phyloP scores from a whole-genome alignment of 352 stramenopile genomes.

The Globisporangium viniferum region DNA sequence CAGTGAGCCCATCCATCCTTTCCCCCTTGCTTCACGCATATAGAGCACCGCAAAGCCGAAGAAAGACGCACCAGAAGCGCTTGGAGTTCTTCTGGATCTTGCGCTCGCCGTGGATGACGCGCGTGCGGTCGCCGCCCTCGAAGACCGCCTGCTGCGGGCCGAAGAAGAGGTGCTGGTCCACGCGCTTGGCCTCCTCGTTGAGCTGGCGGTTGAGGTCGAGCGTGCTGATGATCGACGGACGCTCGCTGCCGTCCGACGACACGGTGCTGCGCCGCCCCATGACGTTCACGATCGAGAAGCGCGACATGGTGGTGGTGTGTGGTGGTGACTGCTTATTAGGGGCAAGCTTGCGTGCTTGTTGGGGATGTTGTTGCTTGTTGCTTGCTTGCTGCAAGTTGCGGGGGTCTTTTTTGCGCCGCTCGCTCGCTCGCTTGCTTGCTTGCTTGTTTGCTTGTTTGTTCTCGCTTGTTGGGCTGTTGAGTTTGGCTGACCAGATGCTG shows the following conservation, averaged over 20 bases:
- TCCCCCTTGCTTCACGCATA: not conserved
- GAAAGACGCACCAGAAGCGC: slow-evolving; percentile 49
- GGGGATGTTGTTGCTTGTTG: not conserved
- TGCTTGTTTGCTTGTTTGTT: slow-evolving; percentile 3
- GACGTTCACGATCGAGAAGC: slow-evolving; percentile 76
- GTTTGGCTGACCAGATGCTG: slow-evolving; percentile 9
- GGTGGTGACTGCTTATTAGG: slow-evolving; percentile 1
- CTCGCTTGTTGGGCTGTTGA: slow-evolving; percentile 2
- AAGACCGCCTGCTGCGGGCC: slow-evolving; percentile 69
- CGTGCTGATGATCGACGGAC: slow-evolving; percentile 64
- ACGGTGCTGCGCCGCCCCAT: slow-evolving; percentile 50
- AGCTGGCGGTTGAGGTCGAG: slow-evolving; percentile 74
- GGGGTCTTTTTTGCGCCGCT: slow-evolving; percentile 3
- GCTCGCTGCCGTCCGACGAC: slow-evolving; percentile 51
- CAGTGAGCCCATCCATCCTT: not conserved
- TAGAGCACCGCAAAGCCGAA: not conserved
- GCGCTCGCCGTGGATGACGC: slow-evolving; percentile 83
- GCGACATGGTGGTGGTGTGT: slow-evolving; percentile 42
- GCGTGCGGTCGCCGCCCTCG: slow-evolving; percentile 71
- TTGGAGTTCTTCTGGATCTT: slow-evolving; percentile 85
- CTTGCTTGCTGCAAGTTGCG: slow-evolving; percentile 1
- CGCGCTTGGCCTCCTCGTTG: slow-evolving; percentile 51
- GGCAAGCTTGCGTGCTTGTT: slow-evolving; percentile 2
- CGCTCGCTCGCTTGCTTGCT: not conserved
- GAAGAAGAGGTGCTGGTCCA: slow-evolving; percentile 82